Evolutionary conservation across 768 basidiomycete species (phyloP), one percentile per base, ranked within the genome.

Genomic region (Lactifluus subvellereus): DNA sequence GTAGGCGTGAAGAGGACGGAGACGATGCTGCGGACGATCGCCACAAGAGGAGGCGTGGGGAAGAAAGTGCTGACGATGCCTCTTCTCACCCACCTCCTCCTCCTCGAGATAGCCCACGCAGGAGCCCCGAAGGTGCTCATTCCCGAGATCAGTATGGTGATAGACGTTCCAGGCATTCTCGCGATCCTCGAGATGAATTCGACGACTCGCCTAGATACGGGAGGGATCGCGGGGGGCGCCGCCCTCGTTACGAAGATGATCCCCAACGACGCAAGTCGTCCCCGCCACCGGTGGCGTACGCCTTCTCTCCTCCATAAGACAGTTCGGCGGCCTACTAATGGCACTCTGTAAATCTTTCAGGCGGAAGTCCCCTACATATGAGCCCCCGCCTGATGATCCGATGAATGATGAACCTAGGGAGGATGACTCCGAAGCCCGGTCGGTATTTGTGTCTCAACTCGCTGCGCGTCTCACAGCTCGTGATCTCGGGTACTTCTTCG

Each of bases 401-500:
- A 22, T 88, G 86, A 72, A 89, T 88, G 92, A 96, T 68, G 94
- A 98, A 67, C 88, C 89, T 7, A 89, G 88, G 70, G 92, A 94
- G 75, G 94, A 98, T 73, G 96, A 98, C 72, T 94, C 93, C 60
- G 97, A 98, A 85, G 89, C 92, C 72, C 89, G 97, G 75, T 98
- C 97, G 70, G 93, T 98, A 69, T 98, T 98, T 77, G 94, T 97
- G 73, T 96, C 95, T 70, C 97, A 98, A 78, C 87, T 99, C 73
- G 93, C 97, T 70, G 94, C 94, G 65, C 88, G 94, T 72, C 85
- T 98, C 73, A 98, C 95, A 62, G 94, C 95, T 70, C 86, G 94
- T 73, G 97, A 99, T 79, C 80, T 99, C 76, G 95, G 95, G 68
- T 91, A 94, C 77, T 99, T 99, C 80, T 98, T 99, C 72, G 96